A percentile compares a stretch with the other conserved stretches of the same genome.
Conservation (phyloP, 495 filamentous ascomycete genomes). For the Penicillium cosmopolitanum region DNA sequence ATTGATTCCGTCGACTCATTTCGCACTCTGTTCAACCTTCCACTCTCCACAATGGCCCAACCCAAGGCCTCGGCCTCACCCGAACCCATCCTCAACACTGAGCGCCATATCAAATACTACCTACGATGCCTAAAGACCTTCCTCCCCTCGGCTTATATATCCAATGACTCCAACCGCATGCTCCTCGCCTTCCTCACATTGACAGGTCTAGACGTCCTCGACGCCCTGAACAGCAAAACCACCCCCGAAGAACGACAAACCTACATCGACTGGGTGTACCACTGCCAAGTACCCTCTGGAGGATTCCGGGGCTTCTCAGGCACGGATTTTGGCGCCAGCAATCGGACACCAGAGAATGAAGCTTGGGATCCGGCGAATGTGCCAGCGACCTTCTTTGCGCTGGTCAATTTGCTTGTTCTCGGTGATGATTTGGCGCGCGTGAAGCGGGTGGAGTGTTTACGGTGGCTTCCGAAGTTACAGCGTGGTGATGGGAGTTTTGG, state of each 20-base stretch:
- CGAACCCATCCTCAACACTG: constrained; percentile 57
- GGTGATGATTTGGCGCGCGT: constrained; percentile 73
- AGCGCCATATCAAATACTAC: constrained; percentile 89
- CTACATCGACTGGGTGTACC: constrained; percentile 72
- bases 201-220: constrained; percentile 79
- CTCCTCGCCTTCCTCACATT: constrained; percentile 87
- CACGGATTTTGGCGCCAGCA: constrained; percentile 56
- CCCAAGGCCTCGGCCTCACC: constrained; percentile 13
- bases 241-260: constrained; percentile 60
- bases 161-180: constrained; percentile 87
- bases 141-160: constrained; percentile 79
- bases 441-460: constrained; percentile 65
- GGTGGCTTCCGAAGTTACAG: constrained; percentile 79
- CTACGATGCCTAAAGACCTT: constrained; percentile 81
- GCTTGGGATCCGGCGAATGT: constrained; percentile 81
- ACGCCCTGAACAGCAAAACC: constrained; percentile 57
- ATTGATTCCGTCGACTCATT: too few relatives aligned
- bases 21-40: background rate
- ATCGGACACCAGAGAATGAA: constrained; percentile 50
- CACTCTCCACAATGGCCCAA: constrained; percentile 27
- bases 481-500: constrained; percentile 89
- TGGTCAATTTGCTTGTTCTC: constrained; percentile 72
- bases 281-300: constrained; percentile 72
- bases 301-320: constrained; percentile 83
- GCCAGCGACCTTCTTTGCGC: constrained; percentile 85